Percentiles rank a stretch among this genome's conserved stretches.
Evolutionary conservation across 176 grass and related monocot species (phyloP).

Genomic region (Oryza officinalis): DNA sequence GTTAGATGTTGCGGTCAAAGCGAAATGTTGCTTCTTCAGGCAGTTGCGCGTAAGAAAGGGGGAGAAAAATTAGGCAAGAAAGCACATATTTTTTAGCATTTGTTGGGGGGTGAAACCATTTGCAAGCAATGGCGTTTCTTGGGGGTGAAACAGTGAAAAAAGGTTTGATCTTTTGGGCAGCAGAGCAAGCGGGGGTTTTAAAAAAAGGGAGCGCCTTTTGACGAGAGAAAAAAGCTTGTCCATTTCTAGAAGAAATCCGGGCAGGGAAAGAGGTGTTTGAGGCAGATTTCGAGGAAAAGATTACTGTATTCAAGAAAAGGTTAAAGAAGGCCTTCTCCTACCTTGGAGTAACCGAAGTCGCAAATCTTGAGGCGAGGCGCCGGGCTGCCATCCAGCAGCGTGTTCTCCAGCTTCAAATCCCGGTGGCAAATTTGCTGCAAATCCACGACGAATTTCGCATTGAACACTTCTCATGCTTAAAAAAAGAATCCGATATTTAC

Average conservation of each 20-base stretch:
- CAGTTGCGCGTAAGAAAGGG: background rate
- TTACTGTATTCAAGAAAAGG: background rate
- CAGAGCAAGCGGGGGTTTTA: background rate
- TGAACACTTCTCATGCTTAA: background rate
- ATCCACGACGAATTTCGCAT: background rate
- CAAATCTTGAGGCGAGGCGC: slow-evolving; percentile 82
- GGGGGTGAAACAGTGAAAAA: background rate
- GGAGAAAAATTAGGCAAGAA: background rate
- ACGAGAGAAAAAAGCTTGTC: background rate
- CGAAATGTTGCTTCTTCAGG: background rate
- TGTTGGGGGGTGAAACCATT: background rate
- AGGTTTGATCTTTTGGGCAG: slow-evolving; percentile 1
- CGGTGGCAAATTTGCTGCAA: slow-evolving; percentile 77
- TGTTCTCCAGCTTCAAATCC: slow-evolving; percentile 82
- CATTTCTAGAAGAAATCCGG: slow-evolving; percentile 16
- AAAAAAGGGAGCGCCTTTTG: background rate
- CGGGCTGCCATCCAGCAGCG: slow-evolving; percentile 68
- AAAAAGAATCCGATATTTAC: background rate
- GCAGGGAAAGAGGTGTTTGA: background rate
- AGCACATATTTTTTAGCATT: background rate
- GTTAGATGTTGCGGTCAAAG: background rate
- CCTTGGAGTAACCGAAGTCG: slow-evolving; percentile 88
- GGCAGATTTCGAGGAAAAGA: background rate
- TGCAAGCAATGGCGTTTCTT: slow-evolving; percentile 6
- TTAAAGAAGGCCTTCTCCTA: background rate